A percentile compares a stretch with the other conserved stretches of the same genome.
Conservation (phyloP, 2,329 filamentous ascomycete species). For the Trichocomaceae sp. region DNA sequence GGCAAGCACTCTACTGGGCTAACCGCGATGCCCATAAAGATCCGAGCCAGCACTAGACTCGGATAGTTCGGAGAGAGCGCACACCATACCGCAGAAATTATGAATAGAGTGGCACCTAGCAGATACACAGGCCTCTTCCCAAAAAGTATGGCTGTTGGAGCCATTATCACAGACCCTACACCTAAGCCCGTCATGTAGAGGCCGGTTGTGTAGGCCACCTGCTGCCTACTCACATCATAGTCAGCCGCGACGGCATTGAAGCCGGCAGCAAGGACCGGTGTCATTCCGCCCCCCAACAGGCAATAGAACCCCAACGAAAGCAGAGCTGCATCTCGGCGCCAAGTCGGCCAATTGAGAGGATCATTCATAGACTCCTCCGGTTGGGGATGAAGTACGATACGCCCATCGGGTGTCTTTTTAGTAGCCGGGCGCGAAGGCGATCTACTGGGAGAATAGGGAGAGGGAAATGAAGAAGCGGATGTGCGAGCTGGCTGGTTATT, state of each 20-base stretch:
- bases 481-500: constrained; percentile 56
- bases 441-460: constrained; percentile 34
- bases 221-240: constrained; percentile 60
- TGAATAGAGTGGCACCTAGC: constrained; percentile 67
- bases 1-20: constrained; percentile 89
- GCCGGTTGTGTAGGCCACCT: constrained; percentile 80
- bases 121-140: constrained; percentile 92
- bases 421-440: constrained; percentile 36
- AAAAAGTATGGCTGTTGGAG: constrained; percentile 82
- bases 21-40: constrained; percentile 82
- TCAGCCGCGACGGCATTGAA: constrained; percentile 71
- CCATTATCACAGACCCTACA: constrained; percentile 73
- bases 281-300: constrained; percentile 89
- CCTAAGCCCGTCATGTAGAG: constrained; percentile 93
- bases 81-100: constrained; percentile 73
- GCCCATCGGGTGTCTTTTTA: constrained; percentile 75
- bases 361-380: constrained; percentile 88
- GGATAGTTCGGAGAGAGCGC: constrained; percentile 73
- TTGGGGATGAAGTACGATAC: constrained; percentile 83
- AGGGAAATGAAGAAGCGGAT: constrained; percentile 51
- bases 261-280: constrained; percentile 79
- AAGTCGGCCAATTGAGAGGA: constrained; percentile 82
- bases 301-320: constrained; percentile 85
- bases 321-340: constrained; percentile 72
- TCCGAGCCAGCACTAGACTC: constrained; percentile 71